phyloP scores from a whole-genome alignment of 768 basidiomycete genomes.

The Xerocomus potaroensis region DNA sequence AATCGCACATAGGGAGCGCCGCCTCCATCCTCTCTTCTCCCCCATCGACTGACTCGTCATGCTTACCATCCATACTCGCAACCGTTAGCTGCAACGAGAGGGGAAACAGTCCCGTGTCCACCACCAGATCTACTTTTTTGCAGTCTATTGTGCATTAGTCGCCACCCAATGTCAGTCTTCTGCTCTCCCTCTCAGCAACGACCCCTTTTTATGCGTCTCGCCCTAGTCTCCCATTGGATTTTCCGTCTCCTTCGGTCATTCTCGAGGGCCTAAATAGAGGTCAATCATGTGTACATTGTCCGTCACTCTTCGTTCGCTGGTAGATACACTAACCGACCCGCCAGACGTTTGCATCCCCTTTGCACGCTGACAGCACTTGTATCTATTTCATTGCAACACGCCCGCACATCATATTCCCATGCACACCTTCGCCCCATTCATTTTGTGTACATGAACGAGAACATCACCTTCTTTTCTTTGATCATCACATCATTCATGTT shows the following conservation, averaged over 20 bases:
- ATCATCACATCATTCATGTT: slow-evolving; percentile 7
- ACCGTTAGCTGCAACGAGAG: slow-evolving; percentile 20
- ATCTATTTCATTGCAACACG: slow-evolving; percentile 17
- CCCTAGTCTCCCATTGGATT: slow-evolving; percentile 25
- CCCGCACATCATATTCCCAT: slow-evolving; percentile 14
- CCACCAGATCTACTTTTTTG: slow-evolving; percentile 8
- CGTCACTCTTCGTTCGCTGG: neutral
- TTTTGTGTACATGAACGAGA: slow-evolving; percentile 14
- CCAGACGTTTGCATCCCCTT: slow-evolving; percentile 4
- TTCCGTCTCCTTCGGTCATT: slow-evolving; percentile 21
- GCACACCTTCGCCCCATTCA: slow-evolving; percentile 17
- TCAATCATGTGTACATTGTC: slow-evolving; percentile 5
- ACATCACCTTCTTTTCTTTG: slow-evolving; percentile 6
- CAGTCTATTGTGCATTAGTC: slow-evolving; percentile 20
- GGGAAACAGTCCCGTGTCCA: neutral
- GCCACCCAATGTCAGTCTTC: slow-evolving; percentile 25
- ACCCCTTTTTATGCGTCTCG: neutral
- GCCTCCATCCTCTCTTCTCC: too few species aligned
- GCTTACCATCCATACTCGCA: slow-evolving; percentile 21
- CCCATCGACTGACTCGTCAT: neutral
- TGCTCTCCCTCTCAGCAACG: neutral
- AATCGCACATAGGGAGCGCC: slow-evolving; percentile 7
- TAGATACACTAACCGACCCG: slow-evolving; percentile 2
- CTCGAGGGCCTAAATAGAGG: slow-evolving; percentile 21
- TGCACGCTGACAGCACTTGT: slow-evolving; percentile 4